phyloP scores from a whole-genome alignment of 1,139 yeast species.

The Zygosaccharomyces sapae region DNA sequence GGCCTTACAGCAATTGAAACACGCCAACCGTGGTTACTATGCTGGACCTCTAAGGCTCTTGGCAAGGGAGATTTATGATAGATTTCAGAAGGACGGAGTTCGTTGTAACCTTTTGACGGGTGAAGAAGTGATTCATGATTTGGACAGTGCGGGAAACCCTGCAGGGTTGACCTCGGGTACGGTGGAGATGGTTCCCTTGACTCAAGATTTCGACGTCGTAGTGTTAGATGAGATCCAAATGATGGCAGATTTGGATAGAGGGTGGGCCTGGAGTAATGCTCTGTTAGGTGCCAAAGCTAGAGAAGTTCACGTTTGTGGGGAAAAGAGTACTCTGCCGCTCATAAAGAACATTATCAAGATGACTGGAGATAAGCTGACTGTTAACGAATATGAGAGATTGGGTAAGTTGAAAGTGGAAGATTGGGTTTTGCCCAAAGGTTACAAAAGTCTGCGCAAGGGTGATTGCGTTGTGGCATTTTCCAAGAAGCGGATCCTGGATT shows the following conservation, averaged over 20 bases:
- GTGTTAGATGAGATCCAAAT: conserved; percentile 95
- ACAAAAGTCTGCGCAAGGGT: conserved; percentile 52
- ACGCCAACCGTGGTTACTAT: conserved; percentile 77
- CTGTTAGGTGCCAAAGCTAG: conserved; percentile 80
- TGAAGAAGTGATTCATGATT: conserved; percentile 75
- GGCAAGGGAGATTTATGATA: conserved; percentile 87
- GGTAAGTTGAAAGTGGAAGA: conserved; percentile 63
- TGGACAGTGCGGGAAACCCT: conserved; percentile 63
- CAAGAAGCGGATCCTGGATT: conserved; percentile 60
- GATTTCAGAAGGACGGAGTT: conserved; percentile 60
- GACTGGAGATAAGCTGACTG: conserved; percentile 75
- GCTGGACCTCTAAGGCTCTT: conserved; percentile 91
- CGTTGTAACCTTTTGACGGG: conserved; percentile 88
- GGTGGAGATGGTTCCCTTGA: conserved; percentile 82
- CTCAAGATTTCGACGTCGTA: conserved; percentile 71
- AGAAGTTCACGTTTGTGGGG: conserved; percentile 92
- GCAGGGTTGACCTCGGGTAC: conserved; percentile 84
- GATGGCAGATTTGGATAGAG: conserved; percentile 76
- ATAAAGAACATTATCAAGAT: conserved; percentile 52
- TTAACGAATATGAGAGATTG: conserved; percentile 67
- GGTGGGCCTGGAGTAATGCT: conserved; percentile 95
- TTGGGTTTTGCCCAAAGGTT: conserved; percentile 35
- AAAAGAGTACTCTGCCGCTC: conserved; percentile 70
- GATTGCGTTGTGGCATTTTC: conserved; percentile 91
- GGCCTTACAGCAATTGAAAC: conserved; percentile 65